Evolutionary conservation across 441 rosid species (phyloP).

Genomic region (Gossypium trilobum): DNA sequence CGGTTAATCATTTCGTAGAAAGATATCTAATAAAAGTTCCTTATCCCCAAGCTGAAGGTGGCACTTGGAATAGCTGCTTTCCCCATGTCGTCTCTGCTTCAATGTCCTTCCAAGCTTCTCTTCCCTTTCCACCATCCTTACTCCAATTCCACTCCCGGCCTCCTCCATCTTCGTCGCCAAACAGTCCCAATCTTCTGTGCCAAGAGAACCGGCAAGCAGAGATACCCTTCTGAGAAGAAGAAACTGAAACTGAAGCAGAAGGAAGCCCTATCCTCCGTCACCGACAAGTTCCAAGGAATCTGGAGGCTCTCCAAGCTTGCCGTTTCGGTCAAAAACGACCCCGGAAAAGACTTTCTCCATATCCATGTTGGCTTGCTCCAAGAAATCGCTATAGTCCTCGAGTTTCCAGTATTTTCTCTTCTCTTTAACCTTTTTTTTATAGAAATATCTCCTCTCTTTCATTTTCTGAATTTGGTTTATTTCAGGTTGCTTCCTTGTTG

Average conservation of each 20-base stretch:
- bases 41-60: background rate
- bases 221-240: slow-evolving; percentile 93
- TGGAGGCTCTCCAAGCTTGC: slow-evolving; percentile 82
- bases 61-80: background rate
- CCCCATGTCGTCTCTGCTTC: slow-evolving; percentile 25
- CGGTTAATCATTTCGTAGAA: no score
- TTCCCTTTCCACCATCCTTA: slow-evolving; percentile 10
- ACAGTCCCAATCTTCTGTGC: slow-evolving; percentile 33
- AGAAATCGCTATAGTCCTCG: slow-evolving; percentile 64
- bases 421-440: background rate
- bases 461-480: background rate
- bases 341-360: slow-evolving; percentile 66
- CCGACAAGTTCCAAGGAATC: slow-evolving; percentile 62
- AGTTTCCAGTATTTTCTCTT: slow-evolving; percentile 52
- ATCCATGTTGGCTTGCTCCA: slow-evolving; percentile 63
- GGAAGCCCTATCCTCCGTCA: slow-evolving; percentile 35
- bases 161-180: slow-evolving; percentile 23
- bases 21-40: background rate
- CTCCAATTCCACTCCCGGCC: slow-evolving; percentile 11
- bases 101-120: slow-evolving; percentile 5
- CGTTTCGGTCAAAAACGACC: slow-evolving; percentile 60
- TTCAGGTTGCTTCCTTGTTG: slow-evolving; percentile 78
- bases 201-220: slow-evolving; percentile 68
- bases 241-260: slow-evolving; percentile 54
- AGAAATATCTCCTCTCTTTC: background rate